Evolutionary conservation across 192 early-diverging fungal species (phyloP).

Genomic region (Backusella tarrabulga): DNA sequence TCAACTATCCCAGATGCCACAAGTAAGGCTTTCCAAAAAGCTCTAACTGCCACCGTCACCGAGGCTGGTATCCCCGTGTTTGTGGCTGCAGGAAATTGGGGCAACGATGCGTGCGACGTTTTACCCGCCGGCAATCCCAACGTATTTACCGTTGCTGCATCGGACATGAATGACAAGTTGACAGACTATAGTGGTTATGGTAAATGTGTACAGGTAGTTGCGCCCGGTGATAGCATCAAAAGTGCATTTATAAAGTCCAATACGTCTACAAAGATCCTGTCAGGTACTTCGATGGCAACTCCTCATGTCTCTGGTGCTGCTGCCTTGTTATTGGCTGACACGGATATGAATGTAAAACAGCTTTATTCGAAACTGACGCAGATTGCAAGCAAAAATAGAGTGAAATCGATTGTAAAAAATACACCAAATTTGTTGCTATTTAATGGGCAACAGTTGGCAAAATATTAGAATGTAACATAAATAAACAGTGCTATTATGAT

Average conservation of each 20-base stretch:
- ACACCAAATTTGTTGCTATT: conserved; percentile 14
- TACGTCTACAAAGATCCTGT: conserved; percentile 76
- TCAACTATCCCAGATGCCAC: conserved; percentile 24
- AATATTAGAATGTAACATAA: neutral
- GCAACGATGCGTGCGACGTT: conserved; percentile 60
- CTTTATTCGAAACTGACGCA: conserved; percentile 57
- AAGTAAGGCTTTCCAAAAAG: conserved; percentile 55
- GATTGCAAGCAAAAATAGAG: conserved; percentile 50
- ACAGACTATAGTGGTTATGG: conserved; percentile 85
- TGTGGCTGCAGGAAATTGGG: conserved; percentile 78
- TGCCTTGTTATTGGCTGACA: conserved; percentile 56
- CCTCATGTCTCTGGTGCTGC: conserved; percentile 90
- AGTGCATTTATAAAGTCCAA: conserved; percentile 78
- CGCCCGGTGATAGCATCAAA: conserved; percentile 78
- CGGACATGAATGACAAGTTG: conserved; percentile 70
- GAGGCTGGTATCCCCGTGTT: conserved; percentile 65
- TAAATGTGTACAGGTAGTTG: conserved; percentile 91
- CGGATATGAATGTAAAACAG: neutral
- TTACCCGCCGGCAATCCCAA: conserved; percentile 56
- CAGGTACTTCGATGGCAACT: conserved; percentile 93
- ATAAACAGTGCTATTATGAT: too few species aligned
- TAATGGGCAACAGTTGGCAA: neutral
- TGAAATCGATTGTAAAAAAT: conserved; percentile 30
- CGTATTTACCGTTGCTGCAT: conserved; percentile 85
- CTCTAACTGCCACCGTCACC: conserved; percentile 52